A percentile compares a stretch with the other conserved stretches of the same genome.
Evolutionary conservation across 2,329 filamentous ascomycete species (phyloP).

Genomic region (Aspergillus bombycis): DNA sequence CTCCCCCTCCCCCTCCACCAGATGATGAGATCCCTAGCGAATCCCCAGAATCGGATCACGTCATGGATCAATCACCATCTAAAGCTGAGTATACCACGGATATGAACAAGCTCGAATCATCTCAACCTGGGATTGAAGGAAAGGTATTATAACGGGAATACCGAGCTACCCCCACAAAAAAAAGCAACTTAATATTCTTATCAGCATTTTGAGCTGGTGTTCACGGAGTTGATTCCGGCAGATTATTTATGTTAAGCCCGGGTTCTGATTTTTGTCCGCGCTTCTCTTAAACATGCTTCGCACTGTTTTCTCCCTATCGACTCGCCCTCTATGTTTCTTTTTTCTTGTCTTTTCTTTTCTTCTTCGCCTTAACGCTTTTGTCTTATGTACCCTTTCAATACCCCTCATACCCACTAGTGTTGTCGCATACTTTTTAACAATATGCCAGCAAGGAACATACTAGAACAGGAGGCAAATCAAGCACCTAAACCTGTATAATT

Average conservation of each 20-base stretch:
- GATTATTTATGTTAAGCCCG: not conserved
- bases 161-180: not conserved
- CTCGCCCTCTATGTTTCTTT: not conserved
- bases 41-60: constrained; percentile 10
- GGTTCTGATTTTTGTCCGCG: not conserved
- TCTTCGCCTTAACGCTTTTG: not conserved
- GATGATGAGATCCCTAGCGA: constrained; percentile 27
- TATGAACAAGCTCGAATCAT: constrained; percentile 15
- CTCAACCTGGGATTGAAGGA: constrained; percentile 31
- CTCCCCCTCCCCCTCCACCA: constrained; percentile 37
- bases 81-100: constrained; percentile 9
- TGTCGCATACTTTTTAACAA: not conserved
- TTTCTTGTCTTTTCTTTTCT: not conserved
- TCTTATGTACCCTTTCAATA: constrained; percentile 11
- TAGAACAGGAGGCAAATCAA: constrained; percentile 1
- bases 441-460: not conserved
- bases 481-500: not conserved
- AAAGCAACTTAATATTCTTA: constrained; percentile 5
- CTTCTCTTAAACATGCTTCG: not conserved
- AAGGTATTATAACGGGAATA: constrained; percentile 19
- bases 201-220: constrained; percentile 18
- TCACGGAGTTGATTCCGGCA: constrained; percentile 9
- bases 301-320: constrained; percentile 12
- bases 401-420: constrained; percentile 3
- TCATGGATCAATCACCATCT: constrained; percentile 15